Conservation (phyloP, 768 basidiomycete genomes). For the Leccinum ochraceum region DNA sequence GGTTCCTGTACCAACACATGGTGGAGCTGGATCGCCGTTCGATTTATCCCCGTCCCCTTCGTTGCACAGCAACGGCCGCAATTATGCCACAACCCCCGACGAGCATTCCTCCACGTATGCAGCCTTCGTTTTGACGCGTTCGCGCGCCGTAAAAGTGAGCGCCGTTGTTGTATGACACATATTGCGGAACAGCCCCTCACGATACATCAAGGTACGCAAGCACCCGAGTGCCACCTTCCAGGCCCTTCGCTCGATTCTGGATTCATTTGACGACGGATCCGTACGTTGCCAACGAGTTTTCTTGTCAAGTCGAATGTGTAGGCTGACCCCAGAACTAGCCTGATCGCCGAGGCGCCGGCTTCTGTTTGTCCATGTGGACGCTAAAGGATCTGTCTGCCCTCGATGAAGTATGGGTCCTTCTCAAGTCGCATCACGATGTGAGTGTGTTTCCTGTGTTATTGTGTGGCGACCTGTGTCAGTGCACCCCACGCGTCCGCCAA, state of each 20-base stretch:
- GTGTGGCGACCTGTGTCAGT: neutral
- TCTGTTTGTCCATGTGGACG: conserved; percentile 52
- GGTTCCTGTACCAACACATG: neutral
- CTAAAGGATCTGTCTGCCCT: conserved; percentile 36
- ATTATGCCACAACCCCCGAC: conserved; percentile 12
- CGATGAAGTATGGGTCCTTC: conserved; percentile 56
- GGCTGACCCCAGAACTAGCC: conserved; percentile 20
- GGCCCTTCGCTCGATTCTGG: conserved; percentile 30
- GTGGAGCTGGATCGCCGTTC: conserved; percentile 33
- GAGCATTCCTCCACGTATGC: conserved; percentile 22
- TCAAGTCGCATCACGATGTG: conserved; percentile 63
- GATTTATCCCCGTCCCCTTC: conserved; percentile 29
- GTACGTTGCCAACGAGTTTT: conserved; percentile 17
- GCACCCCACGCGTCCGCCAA: conserved; percentile 6
- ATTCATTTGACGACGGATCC: conserved; percentile 19
- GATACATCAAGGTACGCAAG: conserved; percentile 27
- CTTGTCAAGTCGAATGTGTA: neutral
- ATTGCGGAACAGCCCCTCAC: neutral
- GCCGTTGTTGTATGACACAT: neutral
- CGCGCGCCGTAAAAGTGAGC: conserved; percentile 56
- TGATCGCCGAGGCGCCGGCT: conserved; percentile 4
- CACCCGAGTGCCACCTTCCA: conserved; percentile 21
- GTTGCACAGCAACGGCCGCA: conserved; percentile 8
- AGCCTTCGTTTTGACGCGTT: conserved; percentile 50
- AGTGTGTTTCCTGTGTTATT: conserved; percentile 22